Evolutionary conservation across 2,329 filamentous ascomycete genomes (phyloP), one percentile per base, ranked within the genome.

Genomic region (Sporothrix inflata): DNA sequence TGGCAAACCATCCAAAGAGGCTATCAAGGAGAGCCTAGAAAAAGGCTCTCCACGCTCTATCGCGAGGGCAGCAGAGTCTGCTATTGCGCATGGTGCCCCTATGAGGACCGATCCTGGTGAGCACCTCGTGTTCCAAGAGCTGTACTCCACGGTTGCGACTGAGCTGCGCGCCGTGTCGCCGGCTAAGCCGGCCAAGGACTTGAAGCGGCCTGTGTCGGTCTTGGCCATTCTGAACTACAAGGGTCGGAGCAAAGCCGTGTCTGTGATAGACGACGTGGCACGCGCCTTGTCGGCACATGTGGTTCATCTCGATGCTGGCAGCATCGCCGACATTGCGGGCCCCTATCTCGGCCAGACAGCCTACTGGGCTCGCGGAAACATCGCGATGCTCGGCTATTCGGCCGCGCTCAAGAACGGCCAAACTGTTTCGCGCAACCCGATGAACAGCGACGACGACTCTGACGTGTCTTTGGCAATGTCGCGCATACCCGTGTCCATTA

Each of bases 251-350:
- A 71, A 79, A 24, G 77, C 79, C 12, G 73, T 73, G 47, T 67
- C 75, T 8, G 61, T 80, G 21, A 63, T 82, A 55, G 71, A 79
- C 66, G 77, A 79, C 19, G 74, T 80, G 24, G 81, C 79, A 3
- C 74, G 74, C 7, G 75, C 78, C 45, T 82, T 92, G 6, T 83
- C 82, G 7, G 90, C 92, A 3, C 89, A 95, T 75, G 78, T 95
- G 3, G 82, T 96, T 42, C 86, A 88, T 24, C 78, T 97, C 12
- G 88, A 90, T 77, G 89, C 92, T 0, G 87, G 90, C 74, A 90
- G 92, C 77, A 82, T 97, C 70, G 91, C 91, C 3, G 85, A 90
- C 67, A 83, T 96, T 34, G 85, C 91, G 0, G 91, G 90, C 2
- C 85, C 88, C 57, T 93, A 94, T 76, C 81, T 94, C 11, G 91